Evolutionary conservation across 2,329 filamentous ascomycete genomes (phyloP).

Genomic region (Aquanectria penicillioides): DNA sequence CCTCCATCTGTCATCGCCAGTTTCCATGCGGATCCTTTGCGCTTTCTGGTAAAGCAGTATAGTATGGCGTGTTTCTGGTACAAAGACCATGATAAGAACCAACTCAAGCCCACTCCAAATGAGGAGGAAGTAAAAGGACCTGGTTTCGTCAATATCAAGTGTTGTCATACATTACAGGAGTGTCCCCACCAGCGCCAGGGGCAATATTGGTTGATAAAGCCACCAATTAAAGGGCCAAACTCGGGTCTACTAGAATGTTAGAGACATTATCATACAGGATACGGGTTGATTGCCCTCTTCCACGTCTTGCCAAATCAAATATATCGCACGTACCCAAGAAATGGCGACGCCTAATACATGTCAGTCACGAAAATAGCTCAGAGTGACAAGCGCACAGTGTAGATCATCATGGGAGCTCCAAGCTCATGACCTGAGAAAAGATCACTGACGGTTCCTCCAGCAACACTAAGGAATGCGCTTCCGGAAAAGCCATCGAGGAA

Average conservation of each 20-base stretch:
- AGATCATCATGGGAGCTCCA: slow-evolving; percentile 84
- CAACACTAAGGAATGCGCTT: slow-evolving; percentile 75
- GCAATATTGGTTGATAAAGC: slow-evolving; percentile 82
- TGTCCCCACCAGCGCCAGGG: slow-evolving; percentile 85
- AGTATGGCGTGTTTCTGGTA: slow-evolving; percentile 87
- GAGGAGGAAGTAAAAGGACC: slow-evolving; percentile 76
- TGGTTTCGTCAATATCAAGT: slow-evolving; percentile 86
- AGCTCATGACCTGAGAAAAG: slow-evolving; percentile 76
- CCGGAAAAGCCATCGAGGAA: slow-evolving; percentile 82
- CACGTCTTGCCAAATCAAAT: too few species aligned
- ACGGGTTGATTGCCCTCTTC: too few species aligned
- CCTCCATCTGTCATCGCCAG: slow-evolving; percentile 77
- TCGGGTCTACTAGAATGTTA: too few species aligned
- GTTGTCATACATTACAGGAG: too few species aligned
- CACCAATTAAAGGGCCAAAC: slow-evolving; percentile 72
- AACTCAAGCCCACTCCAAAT: slow-evolving; percentile 72
- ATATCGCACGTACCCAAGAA: too few species aligned
- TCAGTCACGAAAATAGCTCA: too few species aligned
- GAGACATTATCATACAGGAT: too few species aligned
- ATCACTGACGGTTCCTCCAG: slow-evolving; percentile 87
- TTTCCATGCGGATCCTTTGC: slow-evolving; percentile 73
- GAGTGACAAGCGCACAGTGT: too few species aligned
- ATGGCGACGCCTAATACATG: slow-evolving; percentile 75
- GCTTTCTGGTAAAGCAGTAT: slow-evolving; percentile 80
- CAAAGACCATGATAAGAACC: slow-evolving; percentile 72